Evolutionary conservation across 2,329 filamentous ascomycete species (phyloP), one percentile per base, ranked within the genome.

Genomic region (Colletotrichum phormii): DNA sequence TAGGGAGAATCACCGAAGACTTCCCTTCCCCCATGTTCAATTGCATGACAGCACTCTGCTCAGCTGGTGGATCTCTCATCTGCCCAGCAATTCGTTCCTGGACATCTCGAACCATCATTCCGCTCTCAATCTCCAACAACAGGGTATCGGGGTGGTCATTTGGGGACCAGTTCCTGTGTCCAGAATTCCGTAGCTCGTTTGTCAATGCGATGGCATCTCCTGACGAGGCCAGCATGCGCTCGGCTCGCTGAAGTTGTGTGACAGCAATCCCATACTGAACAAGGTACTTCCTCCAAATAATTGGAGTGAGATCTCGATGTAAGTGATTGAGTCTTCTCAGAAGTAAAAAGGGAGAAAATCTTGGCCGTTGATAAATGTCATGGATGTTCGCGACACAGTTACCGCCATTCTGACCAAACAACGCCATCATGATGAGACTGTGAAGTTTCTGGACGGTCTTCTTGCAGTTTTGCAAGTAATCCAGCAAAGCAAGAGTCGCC

Each of bases 21-120:
- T 94, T 94, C 0, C 92, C 92, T 76, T 93, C 88, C 0, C 92
- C 92, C 91, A 94, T 94, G 74, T 93, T 93, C 2, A 94, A 79
- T 76, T 93, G 91, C 82, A 93, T 87, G 0, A 91, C 86, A 0
- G 85, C 79, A 75, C 91, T 93, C 0, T 77, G 33, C 0, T 76
- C 78, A 0, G 77, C 77, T 0, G 77, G 75, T 0, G 86, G 85
- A 0, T 76, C 63, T 2, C 85, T 87, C 88, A 94, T 94, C 24
- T 86, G 77, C 0, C 69, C 57, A 0, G 91, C 89, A 62, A 94
- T 90, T 2, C 87, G 77, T 3, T 87, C 83, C 76, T 94, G 92
- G 0, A 89, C 86, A 0, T 84, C 77, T 0, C 93, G 87, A 9
- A 95, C 90, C 9, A 90, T 77, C 1, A 94, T 84, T 0, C 87